These are phyloP conservation scores for Yueomyces sp. DNA, from an alignment of 805 yeast genomes.

Conservation along the genomic window DNA sequence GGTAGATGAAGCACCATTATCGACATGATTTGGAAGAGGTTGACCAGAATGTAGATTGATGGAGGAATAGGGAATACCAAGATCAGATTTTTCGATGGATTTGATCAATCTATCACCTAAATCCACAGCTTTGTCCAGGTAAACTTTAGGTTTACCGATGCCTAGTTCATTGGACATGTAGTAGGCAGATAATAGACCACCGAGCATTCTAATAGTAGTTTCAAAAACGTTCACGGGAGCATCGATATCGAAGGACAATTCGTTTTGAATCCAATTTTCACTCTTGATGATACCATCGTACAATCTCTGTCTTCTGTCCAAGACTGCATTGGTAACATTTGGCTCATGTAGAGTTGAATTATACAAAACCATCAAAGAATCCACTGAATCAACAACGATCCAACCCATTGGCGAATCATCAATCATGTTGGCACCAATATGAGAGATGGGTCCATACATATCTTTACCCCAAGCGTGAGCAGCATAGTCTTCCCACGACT, in stretches of 20 bases:
- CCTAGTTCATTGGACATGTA: slow-evolving; percentile 39
- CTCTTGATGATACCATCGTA: slow-evolving; percentile 51
- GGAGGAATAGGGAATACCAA: slow-evolving; percentile 70
- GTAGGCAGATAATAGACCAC: slow-evolving; percentile 79
- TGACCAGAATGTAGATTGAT: slow-evolving; percentile 55
- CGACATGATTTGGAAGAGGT: slow-evolving; percentile 49
- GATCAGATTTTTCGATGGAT: slow-evolving; percentile 42
- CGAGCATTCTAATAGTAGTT: slow-evolving; percentile 89
- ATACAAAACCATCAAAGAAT: slow-evolving; percentile 70
- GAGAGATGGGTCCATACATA: slow-evolving; percentile 55
- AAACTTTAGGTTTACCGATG: slow-evolving; percentile 32
- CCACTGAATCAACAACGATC: slow-evolving; percentile 83
- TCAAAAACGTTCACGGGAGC: slow-evolving; percentile 75
- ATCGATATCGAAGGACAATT: slow-evolving; percentile 57
- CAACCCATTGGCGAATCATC: slow-evolving; percentile 63
- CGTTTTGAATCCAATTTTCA: slow-evolving; percentile 59
- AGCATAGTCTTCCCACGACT: slow-evolving; percentile 68
- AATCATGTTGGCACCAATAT: slow-evolving; percentile 61
- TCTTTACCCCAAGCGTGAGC: slow-evolving; percentile 77
- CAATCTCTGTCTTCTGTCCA: slow-evolving; percentile 14
- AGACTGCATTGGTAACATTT: neutral
- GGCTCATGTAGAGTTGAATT: slow-evolving; percentile 17
- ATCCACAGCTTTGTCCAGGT: slow-evolving; percentile 64
- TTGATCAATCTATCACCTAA: slow-evolving; percentile 63
- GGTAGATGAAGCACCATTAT: slow-evolving; percentile 70